Percentiles rank a stretch among this genome's conserved stretches.
phyloP scores from a whole-genome alignment of 345 rosid genomes.

The Populus ilicifolia region DNA sequence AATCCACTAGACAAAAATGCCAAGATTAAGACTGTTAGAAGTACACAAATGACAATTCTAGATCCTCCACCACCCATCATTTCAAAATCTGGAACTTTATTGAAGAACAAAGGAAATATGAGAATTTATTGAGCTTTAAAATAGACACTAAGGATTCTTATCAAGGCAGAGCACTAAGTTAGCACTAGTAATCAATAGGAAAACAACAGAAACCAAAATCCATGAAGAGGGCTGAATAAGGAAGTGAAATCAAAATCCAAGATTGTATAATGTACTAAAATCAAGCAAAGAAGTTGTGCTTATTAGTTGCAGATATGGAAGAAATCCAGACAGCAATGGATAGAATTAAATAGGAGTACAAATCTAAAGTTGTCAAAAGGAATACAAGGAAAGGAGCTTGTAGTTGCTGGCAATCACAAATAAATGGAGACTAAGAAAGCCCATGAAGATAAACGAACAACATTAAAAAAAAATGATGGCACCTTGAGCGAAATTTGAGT shows the following conservation, averaged over 20 bases:
- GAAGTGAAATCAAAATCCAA: background rate
- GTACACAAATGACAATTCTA: slow-evolving; percentile 35
- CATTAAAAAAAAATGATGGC: slow-evolving; percentile 17
- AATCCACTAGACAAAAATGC: slow-evolving; percentile 49
- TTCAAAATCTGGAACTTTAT: slow-evolving; percentile 23
- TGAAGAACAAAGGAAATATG: background rate
- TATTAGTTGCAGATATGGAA: background rate
- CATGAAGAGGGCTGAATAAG: background rate
- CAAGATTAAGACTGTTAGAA: slow-evolving; percentile 34
- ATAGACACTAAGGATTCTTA: slow-evolving; percentile 6
- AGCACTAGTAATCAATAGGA: background rate
- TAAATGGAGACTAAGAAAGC: background rate
- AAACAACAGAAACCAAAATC: slow-evolving; percentile 7
- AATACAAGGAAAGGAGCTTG: background rate
- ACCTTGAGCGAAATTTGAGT: slow-evolving; percentile 26
- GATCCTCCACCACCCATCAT: slow-evolving; percentile 39
- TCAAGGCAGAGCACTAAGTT: background rate
- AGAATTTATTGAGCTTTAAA: background rate
- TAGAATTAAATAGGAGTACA: background rate
- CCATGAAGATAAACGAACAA: slow-evolving; percentile 2
- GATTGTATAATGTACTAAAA: background rate
- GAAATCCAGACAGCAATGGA: background rate
- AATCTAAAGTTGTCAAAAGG: slow-evolving; percentile 1
- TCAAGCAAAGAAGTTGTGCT: background rate
- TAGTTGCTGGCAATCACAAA: background rate